Conservation (phyloP, 2,329 filamentous ascomycete species). For the Pochonia chlamydosporia region DNA sequence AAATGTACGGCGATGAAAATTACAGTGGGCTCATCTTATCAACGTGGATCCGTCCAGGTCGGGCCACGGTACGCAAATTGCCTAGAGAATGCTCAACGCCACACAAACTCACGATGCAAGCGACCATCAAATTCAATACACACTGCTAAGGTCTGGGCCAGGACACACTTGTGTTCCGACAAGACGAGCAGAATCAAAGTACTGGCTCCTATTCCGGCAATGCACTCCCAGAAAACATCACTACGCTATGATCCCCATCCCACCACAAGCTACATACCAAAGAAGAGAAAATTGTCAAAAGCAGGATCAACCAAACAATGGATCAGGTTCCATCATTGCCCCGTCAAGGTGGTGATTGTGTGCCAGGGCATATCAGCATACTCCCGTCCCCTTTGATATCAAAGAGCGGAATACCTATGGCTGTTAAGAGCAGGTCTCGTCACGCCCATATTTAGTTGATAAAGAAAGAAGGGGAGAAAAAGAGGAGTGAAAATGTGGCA, state of each 20-base stretch:
- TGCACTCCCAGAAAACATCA: no score
- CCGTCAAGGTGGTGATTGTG: slow-evolving; percentile 55
- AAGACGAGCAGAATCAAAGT: no score
- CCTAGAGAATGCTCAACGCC: no score
- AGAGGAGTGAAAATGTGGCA: slow-evolving; percentile 8
- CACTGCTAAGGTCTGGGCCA: no score
- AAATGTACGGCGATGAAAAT: no score
- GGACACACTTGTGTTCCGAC: not conserved
- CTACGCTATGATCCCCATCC: not conserved
- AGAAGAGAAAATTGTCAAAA: slow-evolving; percentile 17
- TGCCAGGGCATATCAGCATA: slow-evolving; percentile 62
- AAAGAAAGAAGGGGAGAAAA: slow-evolving; percentile 36
- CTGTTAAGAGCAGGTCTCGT: slow-evolving; percentile 60
- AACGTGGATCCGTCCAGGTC: no score
- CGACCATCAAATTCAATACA: no score
- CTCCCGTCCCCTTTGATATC: slow-evolving; percentile 29
- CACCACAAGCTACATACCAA: not conserved
- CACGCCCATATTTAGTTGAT: slow-evolving; percentile 76
- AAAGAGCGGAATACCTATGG: slow-evolving; percentile 43
- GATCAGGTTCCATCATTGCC: slow-evolving; percentile 63
- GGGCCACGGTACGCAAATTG: no score
- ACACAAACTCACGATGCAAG: no score
- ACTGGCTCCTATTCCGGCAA: no score
- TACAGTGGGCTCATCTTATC: no score
- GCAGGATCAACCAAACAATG: slow-evolving; percentile 36